Base-by-base conservation (phyloP, 768 basidiomycete genomes). In the Austroboletus eburneus region DNA sequence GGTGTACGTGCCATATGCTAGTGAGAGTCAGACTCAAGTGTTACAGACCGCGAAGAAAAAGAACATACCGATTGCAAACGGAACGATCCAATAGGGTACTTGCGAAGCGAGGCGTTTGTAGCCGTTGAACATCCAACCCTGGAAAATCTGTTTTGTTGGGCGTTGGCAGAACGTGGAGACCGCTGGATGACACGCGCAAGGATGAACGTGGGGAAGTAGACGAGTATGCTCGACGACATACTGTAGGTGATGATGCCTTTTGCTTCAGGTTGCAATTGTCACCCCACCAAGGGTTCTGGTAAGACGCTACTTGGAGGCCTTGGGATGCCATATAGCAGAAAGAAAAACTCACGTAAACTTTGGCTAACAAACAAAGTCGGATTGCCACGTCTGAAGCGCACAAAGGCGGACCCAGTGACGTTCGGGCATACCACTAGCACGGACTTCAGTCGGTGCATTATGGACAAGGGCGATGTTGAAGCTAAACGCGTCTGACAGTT, bases 261-360 rank as follows among this genome's bases (percentile, higher is more conserved):
- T 85, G 83, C 64, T 80, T 83, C 56, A 74, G 74, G 36, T 76
- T 71, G 49, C 78, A 77, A 56, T 75, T 72, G 69, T 87, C 83
- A 71, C 91, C 92, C 91, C 92, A 96, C 92, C 92, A 96, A 42
- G 83, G 73, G 68, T 76, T 85, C 90, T 94, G 63, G 24, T 47
- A 39, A 42, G 29, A 36, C 17, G 36, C 56, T 42, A 49, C n/a
- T 48, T 38, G 9, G 7, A 6, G 23, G 17, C 12, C 27, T 42
- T 18, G 38, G 17, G 14, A 17, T 29, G 23, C 39, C 32, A 32
- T 17, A 34, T 34, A 27, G 42, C 35, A 34, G 42, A n/a, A n/a
- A n/a, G n/a, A n/a, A n/a, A 25, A 40, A 75, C 89, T 79, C 74
- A 91, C 90, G 68, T 81, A 93, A 72, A 75, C 76, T 73, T 87